Evolutionary conservation across 345 rosid species (phyloP).

Genomic region (Raphanus sativus): DNA sequence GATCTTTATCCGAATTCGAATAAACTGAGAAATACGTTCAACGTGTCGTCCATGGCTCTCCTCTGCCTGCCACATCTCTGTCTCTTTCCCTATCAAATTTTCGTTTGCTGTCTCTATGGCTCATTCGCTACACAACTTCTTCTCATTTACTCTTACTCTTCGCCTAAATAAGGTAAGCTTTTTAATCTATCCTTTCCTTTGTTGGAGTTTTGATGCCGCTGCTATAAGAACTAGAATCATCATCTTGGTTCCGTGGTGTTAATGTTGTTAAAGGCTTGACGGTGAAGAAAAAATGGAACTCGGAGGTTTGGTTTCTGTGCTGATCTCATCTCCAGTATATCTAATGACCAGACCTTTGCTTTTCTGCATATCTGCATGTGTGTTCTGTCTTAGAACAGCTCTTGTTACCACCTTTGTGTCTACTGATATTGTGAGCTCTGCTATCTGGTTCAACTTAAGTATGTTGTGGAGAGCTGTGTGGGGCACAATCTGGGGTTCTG

Average conservation of each 20-base stretch:
- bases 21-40: neutral
- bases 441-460: constrained; percentile 49
- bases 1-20: constrained; percentile 27
- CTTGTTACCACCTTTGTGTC: constrained; percentile 49
- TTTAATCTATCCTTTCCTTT: neutral
- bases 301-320: constrained; percentile 37
- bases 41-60: constrained; percentile 43
- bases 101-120: neutral
- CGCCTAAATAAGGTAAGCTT: neutral
- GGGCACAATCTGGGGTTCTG: constrained; percentile 43
- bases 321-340: constrained; percentile 34
- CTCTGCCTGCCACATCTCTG: constrained; percentile 36
- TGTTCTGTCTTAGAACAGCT: constrained; percentile 46
- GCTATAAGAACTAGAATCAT: neutral
- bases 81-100: constrained; percentile 17
- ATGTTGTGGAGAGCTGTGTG: constrained; percentile 49
- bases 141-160: neutral
- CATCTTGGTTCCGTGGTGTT: constrained; percentile 12
- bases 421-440: constrained; percentile 51
- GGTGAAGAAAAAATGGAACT: constrained; percentile 30
- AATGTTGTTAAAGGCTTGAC: neutral
- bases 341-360: constrained; percentile 49
- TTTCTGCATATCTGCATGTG: constrained; percentile 41
- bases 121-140: constrained; percentile 3
- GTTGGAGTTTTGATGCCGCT: neutral